Evolutionary conservation across 495 filamentous ascomycete genomes (phyloP).

Genomic region (Tricharina praecox): DNA sequence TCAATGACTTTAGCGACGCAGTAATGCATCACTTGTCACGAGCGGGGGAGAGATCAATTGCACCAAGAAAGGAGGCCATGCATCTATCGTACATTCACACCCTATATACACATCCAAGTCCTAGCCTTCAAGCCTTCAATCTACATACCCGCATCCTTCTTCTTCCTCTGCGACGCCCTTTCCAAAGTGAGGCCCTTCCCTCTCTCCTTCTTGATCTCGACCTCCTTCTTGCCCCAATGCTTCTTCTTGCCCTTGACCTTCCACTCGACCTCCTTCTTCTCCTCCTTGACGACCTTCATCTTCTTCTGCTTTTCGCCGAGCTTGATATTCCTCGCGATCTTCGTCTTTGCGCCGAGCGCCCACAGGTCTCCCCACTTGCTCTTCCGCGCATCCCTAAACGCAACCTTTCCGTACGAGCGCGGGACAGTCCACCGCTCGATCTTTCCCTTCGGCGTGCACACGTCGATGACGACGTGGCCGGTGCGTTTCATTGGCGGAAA

Average conservation of each 20-base stretch:
- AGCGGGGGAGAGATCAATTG: no score
- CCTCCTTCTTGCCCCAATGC: constrained; percentile 20
- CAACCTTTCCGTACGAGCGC: constrained; percentile 56
- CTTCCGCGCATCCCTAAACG: constrained; percentile 85
- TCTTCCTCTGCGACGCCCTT: no score
- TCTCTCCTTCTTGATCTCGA: not conserved
- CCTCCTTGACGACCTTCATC: constrained; percentile 15
- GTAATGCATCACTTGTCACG: no score
- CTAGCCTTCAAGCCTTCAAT: no score
- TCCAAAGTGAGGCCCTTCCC: no score
- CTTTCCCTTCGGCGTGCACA: constrained; percentile 70
- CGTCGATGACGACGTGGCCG: constrained; percentile 73
- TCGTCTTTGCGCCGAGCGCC: constrained; percentile 86
- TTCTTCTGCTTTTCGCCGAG: constrained; percentile 19
- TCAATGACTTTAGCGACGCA: no score
- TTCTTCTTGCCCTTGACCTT: constrained; percentile 16
- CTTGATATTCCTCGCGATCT: constrained; percentile 42
- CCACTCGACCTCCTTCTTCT: constrained; percentile 11
- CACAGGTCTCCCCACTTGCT: constrained; percentile 83
- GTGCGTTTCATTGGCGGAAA: constrained; percentile 68
- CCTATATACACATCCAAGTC: no score
- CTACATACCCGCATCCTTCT: no score
- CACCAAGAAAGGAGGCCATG: no score
- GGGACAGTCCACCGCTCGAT: constrained; percentile 95
- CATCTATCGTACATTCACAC: no score